phyloP scores from a whole-genome alignment of 139 green algal species.

The Desmodesmus armatus region DNA sequence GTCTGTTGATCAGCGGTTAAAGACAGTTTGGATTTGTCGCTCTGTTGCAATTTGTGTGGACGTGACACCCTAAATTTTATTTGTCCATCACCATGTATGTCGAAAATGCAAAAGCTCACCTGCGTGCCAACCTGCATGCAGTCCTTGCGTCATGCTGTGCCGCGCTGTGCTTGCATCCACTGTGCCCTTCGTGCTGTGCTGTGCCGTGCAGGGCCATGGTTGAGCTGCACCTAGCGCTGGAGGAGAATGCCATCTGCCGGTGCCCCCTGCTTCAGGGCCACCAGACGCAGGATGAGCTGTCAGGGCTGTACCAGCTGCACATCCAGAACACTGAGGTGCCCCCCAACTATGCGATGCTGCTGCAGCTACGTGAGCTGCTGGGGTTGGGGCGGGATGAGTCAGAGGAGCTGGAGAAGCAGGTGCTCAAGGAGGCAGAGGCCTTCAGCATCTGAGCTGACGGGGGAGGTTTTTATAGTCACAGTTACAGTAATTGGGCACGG shows the following conservation, averaged over 20 bases:
- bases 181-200: background rate
- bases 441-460: slow-evolving; percentile 79
- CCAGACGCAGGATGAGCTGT: slow-evolving; percentile 55
- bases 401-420: slow-evolving; percentile 68
- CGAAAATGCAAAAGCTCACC: too few relatives aligned
- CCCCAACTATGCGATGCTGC: slow-evolving; percentile 73
- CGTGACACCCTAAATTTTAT: too few relatives aligned
- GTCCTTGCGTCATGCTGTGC: background rate
- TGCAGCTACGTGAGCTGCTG: slow-evolving; percentile 73
- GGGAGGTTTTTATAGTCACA: too few relatives aligned
- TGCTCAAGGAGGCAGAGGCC: slow-evolving; percentile 54
- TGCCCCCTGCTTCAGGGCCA: slow-evolving; percentile 67
- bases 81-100: too few relatives aligned
- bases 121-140: background rate
- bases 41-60: too few relatives aligned
- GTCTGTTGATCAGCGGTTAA: too few relatives aligned
- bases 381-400: slow-evolving; percentile 63
- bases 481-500: too few relatives aligned
- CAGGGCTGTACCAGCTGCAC: slow-evolving; percentile 76
- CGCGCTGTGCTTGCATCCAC: too few relatives aligned
- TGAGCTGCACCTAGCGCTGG: slow-evolving; percentile 75
- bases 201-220: slow-evolving; percentile 69
- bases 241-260: slow-evolving; percentile 77
- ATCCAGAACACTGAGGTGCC: slow-evolving; percentile 74
- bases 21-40: too few relatives aligned